These are phyloP conservation scores for Fusarium sp. DNA, from an alignment of 2,329 filamentous ascomycete species.

Conservation along the genomic window DNA sequence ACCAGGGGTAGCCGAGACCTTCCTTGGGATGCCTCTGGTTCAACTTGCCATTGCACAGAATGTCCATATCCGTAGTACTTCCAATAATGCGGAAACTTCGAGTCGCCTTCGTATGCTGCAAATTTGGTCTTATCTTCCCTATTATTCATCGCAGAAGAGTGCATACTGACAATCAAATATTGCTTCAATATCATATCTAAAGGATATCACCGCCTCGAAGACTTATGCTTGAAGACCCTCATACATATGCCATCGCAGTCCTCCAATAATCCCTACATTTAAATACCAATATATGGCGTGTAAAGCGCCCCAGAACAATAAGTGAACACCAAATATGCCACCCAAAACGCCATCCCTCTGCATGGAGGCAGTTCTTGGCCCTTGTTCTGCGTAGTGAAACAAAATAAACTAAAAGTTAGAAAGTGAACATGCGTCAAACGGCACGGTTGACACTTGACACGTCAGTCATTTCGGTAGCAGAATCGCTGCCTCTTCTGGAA, in stretches of 20 bases:
- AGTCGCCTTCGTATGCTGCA: no score
- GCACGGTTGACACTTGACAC: constrained; percentile 44
- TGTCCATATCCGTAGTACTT: not conserved
- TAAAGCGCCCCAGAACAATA: constrained; percentile 1
- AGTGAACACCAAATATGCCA: constrained; percentile 26
- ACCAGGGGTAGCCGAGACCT: constrained; percentile 6
- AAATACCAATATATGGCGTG: constrained; percentile 6
- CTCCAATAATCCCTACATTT: not conserved
- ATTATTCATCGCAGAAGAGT: not conserved
- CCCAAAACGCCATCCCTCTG: constrained; percentile 21
- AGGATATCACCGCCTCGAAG: not conserved
- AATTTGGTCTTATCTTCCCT: not conserved
- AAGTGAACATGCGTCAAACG: constrained; percentile 17
- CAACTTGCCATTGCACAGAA: not conserved
- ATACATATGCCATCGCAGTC: not conserved
- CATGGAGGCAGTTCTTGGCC: not conserved
- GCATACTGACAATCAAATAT: not conserved
- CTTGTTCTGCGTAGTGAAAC: not conserved
- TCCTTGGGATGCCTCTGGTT: not conserved
- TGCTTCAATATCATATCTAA: not conserved
- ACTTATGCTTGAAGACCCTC: constrained; percentile 4
- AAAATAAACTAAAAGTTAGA: not conserved
- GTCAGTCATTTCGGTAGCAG: constrained; percentile 56
- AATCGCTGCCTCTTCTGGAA: constrained; percentile 56
- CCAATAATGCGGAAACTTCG: not conserved